These are phyloP conservation scores for Afroboletus lepidellus DNA, from an alignment of 1,284 basidiomycete genomes.

Conservation along the genomic window DNA sequence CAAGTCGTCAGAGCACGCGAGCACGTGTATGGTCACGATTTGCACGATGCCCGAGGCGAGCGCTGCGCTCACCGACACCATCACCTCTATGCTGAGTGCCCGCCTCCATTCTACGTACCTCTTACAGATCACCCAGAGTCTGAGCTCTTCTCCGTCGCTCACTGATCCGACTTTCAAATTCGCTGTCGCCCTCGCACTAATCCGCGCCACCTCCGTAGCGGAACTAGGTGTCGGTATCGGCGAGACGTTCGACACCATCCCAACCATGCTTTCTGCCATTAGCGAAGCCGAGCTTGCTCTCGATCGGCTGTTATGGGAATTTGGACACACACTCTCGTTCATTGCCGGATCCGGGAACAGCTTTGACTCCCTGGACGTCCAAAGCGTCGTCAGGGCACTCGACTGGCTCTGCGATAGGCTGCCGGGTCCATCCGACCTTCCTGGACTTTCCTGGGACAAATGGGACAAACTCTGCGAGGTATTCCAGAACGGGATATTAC, in stretches of 20 bases:
- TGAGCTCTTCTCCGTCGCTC: conserved; percentile 30
- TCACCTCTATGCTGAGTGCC: conserved; percentile 26
- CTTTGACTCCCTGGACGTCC: conserved; percentile 32
- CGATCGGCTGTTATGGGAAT: conserved; percentile 34
- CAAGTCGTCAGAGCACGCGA: conserved; percentile 16
- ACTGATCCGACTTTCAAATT: conserved; percentile 44
- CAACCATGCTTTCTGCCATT: conserved; percentile 32
- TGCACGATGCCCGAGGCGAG: conserved; percentile 20
- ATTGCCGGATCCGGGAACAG: conserved; percentile 29
- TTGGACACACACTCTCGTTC: conserved; percentile 36
- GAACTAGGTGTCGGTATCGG: conserved; percentile 20
- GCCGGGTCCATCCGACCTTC: conserved; percentile 35
- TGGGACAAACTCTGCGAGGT: conserved; percentile 33
- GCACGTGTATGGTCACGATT: conserved; percentile 21
- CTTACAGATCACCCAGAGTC: conserved; percentile 23
- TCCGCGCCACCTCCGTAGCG: conserved; percentile 34
- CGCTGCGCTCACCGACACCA: conserved; percentile 20
- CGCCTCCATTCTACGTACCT: conserved; percentile 31
- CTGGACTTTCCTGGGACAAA: conserved; percentile 33
- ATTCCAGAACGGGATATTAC: conserved; percentile 30
- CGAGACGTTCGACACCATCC: conserved; percentile 31
- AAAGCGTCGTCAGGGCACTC: conserved; percentile 28
- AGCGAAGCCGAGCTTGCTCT: conserved; percentile 33
- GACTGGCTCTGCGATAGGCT: conserved; percentile 32
- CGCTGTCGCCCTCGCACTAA: conserved; percentile 41